Base-by-base conservation (phyloP, 2,329 filamentous ascomycete species). In the Xylariaceae sp. region DNA sequence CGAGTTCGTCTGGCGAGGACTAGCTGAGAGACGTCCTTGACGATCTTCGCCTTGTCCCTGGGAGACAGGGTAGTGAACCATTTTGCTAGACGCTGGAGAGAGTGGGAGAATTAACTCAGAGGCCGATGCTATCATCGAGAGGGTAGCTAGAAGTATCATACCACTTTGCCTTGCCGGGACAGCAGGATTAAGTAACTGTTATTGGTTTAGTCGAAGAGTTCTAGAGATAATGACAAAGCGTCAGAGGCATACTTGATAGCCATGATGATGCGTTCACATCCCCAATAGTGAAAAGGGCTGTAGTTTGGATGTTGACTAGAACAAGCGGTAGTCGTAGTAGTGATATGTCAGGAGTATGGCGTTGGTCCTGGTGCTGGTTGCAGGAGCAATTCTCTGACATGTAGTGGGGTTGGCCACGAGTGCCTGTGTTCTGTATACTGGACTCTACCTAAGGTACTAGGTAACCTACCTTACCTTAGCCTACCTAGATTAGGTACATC, bases 11-110 rank as follows among this genome's bases (percentile, higher is more conserved):
- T 87, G 62, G 95, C 95, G 66, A 99, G 88, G 67, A 99, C 95
- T 46, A 98, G 90, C 78, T 98, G 95, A 60, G 95, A 92, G 71
- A 99, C 95, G 82, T 99, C 95, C 79, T 99, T 99, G 84, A 99
- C 94, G 74, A 99, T 98, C 84, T 99, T 99, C 78, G 94, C 95
- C 82, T 99, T 99, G 74, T 99, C 95, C 78, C 90, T 97, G 63
- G 95, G 95, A 31, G 94, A 96, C 62, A 99, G 85, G 14, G 95
- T 99, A 53, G 93, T 96, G 79, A 99, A 99, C 95, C 95, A 99
- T 81, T 99, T 99, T 67, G 95, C 95, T 54, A 99, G 88, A 73
- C 95, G 93, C 95, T 99, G 78, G 54, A 63, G 57, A 48, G 26
- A 21, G 53, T 31, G 3, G 11, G 17, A 52, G 41, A 23, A 33